Base-by-base conservation (phyloP, 2,329 filamentous ascomycete genomes). In the Laburnicola sp. region DNA sequence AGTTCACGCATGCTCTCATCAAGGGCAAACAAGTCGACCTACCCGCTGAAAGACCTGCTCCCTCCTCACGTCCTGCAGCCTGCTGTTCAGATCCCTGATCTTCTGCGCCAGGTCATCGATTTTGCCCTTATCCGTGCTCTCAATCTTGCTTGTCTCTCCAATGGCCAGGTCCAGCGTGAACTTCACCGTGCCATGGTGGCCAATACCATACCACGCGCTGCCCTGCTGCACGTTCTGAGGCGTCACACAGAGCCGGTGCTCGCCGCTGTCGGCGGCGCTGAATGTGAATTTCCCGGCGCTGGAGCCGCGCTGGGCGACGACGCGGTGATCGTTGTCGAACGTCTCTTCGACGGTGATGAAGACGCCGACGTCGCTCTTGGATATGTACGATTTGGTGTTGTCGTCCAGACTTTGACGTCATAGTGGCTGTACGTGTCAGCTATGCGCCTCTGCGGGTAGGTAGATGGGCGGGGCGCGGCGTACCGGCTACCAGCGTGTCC, bases 21-120 rank as follows among this genome's bases (percentile, higher is more conserved):
- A 36, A 36, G 10, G 27, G 28, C 30, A 64, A 72, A 10, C 21
- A 38, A 23, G 8, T 34, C 39, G 28, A 44, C 26, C n/a, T 79
- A 96, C 91, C 71, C 92, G 82, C 75, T 99, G 94, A 79, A 97
- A 97, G 50, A 97, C 85, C 82, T 99, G 94, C 79, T 99, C 94
- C 66, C 92, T 81, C 67, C 90, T 82, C 56, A 99, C 91, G 75
- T 97, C 94, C 69, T 88, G 84, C 73, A 99, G 76, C 54, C 94
- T 82, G 34, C 85, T 84, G 75, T 96, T 97, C 70, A 99, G 77
- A 75, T 97, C 93, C 80, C 86, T 87, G 55, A 97, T 86, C 69
- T 92, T 90, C 75, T 87, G 83, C 54, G 91, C 88, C 64, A 99
- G 87, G 73, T 96, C 91, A 74, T 89, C 81, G 53, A 99, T 86